A percentile compares a stretch with the other conserved stretches of the same genome.
These are phyloP conservation scores for Mycena sp. DNA, from an alignment of 1,284 basidiomycete species.

Conservation along the genomic window DNA sequence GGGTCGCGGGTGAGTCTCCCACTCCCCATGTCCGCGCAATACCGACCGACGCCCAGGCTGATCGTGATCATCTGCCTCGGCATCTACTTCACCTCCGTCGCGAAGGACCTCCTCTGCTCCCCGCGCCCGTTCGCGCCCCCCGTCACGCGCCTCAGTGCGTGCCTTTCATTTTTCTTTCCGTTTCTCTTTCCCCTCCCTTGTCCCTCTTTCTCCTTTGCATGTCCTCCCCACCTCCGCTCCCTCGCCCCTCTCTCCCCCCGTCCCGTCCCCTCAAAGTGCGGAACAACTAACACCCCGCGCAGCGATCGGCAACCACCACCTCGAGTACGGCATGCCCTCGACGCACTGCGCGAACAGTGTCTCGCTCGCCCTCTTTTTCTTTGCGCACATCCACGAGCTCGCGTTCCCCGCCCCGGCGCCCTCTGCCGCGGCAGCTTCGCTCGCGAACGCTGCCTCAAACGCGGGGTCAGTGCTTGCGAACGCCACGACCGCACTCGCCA, in stretches of 20 bases:
- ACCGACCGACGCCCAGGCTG: conserved; percentile 53
- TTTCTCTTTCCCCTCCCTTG: too few species aligned
- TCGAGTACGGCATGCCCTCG: conserved; percentile 95
- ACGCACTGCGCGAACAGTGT: conserved; percentile 95
- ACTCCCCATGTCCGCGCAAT: background rate
- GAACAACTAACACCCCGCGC: conserved; percentile 12
- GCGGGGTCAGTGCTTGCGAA: too few species aligned
- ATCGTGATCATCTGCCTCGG: conserved; percentile 82
- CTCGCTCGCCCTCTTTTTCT: conserved; percentile 86
- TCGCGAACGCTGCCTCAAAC: too few species aligned
- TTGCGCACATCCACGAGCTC: conserved; percentile 61
- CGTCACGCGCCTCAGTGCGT: conserved; percentile 83
- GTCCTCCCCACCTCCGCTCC: too few species aligned
- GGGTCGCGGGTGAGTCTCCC: conserved; percentile 80
- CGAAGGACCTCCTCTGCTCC: conserved; percentile 92
- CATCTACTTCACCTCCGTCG: conserved; percentile 85
- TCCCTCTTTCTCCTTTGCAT: too few species aligned
- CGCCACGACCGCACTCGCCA: too few species aligned
- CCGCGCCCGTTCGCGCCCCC: conserved; percentile 94
- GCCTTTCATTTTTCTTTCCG: conserved; percentile 26
- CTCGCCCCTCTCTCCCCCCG: too few species aligned
- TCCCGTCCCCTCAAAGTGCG: background rate
- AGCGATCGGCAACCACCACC: conserved; percentile 88
- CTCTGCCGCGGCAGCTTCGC: too few species aligned
- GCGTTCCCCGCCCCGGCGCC: too few species aligned